phyloP scores from a whole-genome alignment of 352 stramenopile species.

The Phytopythium cucurbitacearum region DNA sequence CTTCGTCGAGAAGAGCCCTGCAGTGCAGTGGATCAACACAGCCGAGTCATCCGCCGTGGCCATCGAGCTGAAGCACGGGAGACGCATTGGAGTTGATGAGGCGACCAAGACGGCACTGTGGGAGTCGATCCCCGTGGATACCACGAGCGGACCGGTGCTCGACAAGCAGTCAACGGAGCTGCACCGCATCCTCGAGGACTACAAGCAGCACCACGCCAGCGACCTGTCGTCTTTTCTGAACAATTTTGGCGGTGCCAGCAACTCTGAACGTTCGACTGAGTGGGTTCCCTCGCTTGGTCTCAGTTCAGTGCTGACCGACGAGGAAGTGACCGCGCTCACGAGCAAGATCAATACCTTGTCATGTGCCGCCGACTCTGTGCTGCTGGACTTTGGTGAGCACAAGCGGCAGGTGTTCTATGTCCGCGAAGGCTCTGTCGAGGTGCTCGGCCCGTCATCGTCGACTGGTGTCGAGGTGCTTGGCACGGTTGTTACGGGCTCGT shows the following conservation, averaged over 20 bases:
- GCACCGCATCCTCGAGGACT: slow-evolving; percentile 19
- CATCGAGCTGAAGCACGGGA: slow-evolving; percentile 25
- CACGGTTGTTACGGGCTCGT: slow-evolving; percentile 10
- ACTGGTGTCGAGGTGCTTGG: slow-evolving; percentile 31
- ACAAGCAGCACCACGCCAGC: slow-evolving; percentile 11
- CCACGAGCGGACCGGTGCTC: slow-evolving; percentile 33
- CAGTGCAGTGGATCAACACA: slow-evolving; percentile 42
- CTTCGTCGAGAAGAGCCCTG: slow-evolving; percentile 44
- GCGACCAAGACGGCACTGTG: slow-evolving; percentile 7
- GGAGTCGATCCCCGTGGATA: slow-evolving; percentile 22
- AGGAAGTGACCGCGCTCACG: slow-evolving; percentile 8
- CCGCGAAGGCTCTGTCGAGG: slow-evolving; percentile 29
- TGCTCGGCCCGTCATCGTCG: slow-evolving; percentile 40
- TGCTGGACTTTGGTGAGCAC: slow-evolving; percentile 49
- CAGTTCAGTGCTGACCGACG: slow-evolving; percentile 7
- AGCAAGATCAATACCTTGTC: slow-evolving; percentile 8
- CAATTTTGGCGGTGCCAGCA: slow-evolving; percentile 10
- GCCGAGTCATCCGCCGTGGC: slow-evolving; percentile 11
- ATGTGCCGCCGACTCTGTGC: slow-evolving; percentile 11
- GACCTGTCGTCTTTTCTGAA: slow-evolving; percentile 46
- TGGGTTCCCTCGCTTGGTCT: slow-evolving; percentile 18
- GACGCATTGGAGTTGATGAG: background rate
- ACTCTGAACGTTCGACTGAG: background rate
- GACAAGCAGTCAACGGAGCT: slow-evolving; percentile 48
- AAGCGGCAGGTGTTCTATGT: slow-evolving; percentile 40